Evolutionary conservation across 2,329 filamentous ascomycete genomes (phyloP).

Genomic region (Elsinoe australis): DNA sequence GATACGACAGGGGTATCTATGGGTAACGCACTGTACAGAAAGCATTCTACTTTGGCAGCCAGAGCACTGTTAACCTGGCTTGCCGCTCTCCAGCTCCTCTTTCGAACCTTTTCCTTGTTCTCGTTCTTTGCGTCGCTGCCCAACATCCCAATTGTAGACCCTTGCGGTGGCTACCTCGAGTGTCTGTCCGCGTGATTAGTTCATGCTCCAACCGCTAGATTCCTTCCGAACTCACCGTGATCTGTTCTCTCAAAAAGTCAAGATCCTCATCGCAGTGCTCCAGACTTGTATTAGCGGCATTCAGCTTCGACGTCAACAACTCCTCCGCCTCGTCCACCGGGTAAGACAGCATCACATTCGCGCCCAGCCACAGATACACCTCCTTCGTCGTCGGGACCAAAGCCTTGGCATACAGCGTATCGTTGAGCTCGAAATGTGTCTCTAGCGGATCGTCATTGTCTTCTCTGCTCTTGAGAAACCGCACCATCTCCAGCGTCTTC

Average conservation of each 20-base stretch:
- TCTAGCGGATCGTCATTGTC: slow-evolving; percentile 66
- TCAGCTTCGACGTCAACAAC: slow-evolving; percentile 68
- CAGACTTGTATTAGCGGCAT: slow-evolving; percentile 69
- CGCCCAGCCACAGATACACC: slow-evolving; percentile 95
- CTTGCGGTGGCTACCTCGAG: slow-evolving; percentile 93
- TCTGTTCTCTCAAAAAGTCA: slow-evolving; percentile 91
- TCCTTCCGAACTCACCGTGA: slow-evolving; percentile 59
- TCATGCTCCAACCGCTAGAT: not conserved
- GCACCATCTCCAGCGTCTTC: slow-evolving; percentile 88
- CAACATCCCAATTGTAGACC: slow-evolving; percentile 99
- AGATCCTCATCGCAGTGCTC: slow-evolving; percentile 92
- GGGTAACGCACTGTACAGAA: not conserved
- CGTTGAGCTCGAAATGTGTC: slow-evolving; percentile 92
- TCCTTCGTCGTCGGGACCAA: slow-evolving; percentile 75
- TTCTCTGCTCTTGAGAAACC: slow-evolving; percentile 70
- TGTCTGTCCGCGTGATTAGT: no score
- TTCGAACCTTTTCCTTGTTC: slow-evolving; percentile 37
- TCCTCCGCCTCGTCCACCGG: slow-evolving; percentile 78
- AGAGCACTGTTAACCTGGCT: not conserved
- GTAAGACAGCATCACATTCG: slow-evolving; percentile 96
- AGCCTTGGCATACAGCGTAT: slow-evolving; percentile 88
- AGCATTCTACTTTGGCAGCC: not conserved
- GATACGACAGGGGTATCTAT: slow-evolving; percentile 1
- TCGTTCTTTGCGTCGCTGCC: slow-evolving; percentile 89
- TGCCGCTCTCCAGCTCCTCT: not conserved